Percentiles rank a stretch among this genome's conserved stretches.
Conservation (phyloP, 2,329 filamentous ascomycete genomes). For the Ophiostoma sp. region DNA sequence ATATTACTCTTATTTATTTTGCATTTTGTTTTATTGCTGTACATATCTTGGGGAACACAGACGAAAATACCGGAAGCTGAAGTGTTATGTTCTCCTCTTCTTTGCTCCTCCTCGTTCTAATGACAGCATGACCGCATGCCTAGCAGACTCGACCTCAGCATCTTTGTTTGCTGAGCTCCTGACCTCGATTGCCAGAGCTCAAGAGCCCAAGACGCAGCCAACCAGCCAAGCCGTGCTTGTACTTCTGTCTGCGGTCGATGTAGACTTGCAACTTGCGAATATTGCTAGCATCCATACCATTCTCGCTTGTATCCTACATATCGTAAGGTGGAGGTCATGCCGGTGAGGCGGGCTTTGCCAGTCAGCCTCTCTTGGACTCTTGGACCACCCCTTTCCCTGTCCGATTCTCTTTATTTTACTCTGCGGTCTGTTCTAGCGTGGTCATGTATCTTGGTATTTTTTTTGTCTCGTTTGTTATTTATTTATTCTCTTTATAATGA, state of each 20-base stretch:
- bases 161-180: no score
- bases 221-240: slow-evolving; percentile 20
- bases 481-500: background rate
- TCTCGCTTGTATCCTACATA: background rate
- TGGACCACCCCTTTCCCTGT: slow-evolving; percentile 9
- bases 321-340: slow-evolving; percentile 1
- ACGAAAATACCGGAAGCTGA: background rate
- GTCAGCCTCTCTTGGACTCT: slow-evolving; percentile 6
- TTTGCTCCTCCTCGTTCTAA: background rate
- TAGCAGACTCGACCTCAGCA: background rate
- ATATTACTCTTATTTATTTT: background rate
- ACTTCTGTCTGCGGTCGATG: background rate
- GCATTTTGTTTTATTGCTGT: background rate
- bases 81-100: background rate
- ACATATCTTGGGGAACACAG: background rate
- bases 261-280: background rate
- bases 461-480: background rate
- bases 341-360: slow-evolving; percentile 4
- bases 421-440: background rate
- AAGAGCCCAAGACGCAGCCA: slow-evolving; percentile 5
- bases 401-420: background rate
- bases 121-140: slow-evolving; percentile 8
- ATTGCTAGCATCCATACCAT: background rate
- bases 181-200: background rate
- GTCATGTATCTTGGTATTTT: background rate